Base-by-base conservation (phyloP, 352 stramenopile species). In the Pythium biforme region DNA sequence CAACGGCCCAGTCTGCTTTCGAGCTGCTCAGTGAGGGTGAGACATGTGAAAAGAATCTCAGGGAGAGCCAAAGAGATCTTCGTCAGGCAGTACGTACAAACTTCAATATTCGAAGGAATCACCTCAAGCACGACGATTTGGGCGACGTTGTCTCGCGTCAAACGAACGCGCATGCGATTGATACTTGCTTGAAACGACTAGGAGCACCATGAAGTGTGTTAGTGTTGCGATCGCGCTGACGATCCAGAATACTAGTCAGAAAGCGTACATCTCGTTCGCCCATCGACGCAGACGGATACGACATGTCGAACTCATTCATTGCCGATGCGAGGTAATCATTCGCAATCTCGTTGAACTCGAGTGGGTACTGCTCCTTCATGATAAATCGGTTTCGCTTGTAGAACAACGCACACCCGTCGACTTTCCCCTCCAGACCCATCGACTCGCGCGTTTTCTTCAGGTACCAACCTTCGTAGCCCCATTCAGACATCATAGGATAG, bases 391-490 rank as follows among this genome's bases (percentile, higher is more conserved):
- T 92, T 26, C 90, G 76, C 68, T 98, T 97, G 95, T 98, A 99
- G 67, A 99, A 99, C 5, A 99, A 77, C 6, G 97, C 97, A 75
- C 97, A 99, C 25, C 97, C 97, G 66, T 99, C 97, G 27, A 98
- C 90, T 74, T 99, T 99, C 48, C 97, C 97, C 53, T 97, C 93
- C 34, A 98, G 69, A 19, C 97, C 97, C 96, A 99, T 99, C 6
- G 90, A 90, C 63, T 99, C 94, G 27, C 97, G 85, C 11, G 96
- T 99, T 77, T 99, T 99, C 73, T 99, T 95, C 67, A 99, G 95
- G 75, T 98, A 99, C 60, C 98, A 92, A 45, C 96, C 96, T 71
- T 99, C 95, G 64, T 99, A 99, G 3, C 97, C 97, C 68, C 83
- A 89, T 37, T 98, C 90, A 23, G 85, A 77, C 81, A 99, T 96